These are phyloP conservation scores for Sinapis alba DNA, from an alignment of 441 rosid species.

Conservation along the genomic window DNA sequence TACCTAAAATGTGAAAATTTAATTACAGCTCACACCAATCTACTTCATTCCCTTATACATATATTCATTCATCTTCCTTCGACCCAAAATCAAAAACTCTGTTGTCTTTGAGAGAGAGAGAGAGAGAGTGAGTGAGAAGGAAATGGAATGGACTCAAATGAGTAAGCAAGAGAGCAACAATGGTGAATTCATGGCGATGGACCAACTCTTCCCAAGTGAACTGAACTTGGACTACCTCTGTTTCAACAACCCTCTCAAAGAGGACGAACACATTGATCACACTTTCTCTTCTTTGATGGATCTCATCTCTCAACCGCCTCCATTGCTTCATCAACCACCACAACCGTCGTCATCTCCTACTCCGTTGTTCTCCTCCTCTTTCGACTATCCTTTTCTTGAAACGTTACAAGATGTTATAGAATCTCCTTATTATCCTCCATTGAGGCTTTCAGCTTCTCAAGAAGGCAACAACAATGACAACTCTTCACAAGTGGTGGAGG, in stretches of 20 bases:
- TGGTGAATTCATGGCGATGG: conserved; percentile 15
- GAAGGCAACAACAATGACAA: conserved; percentile 5
- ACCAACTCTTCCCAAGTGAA: conserved; percentile 41
- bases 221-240: conserved; percentile 56
- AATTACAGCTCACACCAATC: neutral
- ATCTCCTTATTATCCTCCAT: conserved; percentile 37
- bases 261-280: conserved; percentile 39
- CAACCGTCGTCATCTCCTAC: conserved; percentile 28
- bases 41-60: neutral
- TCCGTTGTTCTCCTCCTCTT: conserved; percentile 28
- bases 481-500: conserved; percentile 35
- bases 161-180: conserved; percentile 32
- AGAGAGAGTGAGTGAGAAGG: neutral
- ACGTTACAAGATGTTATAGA: conserved; percentile 35
- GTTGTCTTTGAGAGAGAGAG: neutral
- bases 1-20: neutral
- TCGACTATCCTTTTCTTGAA: conserved; percentile 55
- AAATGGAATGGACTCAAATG: conserved; percentile 1
- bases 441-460: conserved; percentile 34
- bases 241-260: conserved; percentile 38
- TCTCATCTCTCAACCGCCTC: conserved; percentile 42
- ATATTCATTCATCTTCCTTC: neutral
- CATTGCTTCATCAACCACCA: conserved; percentile 34
- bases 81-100: neutral
- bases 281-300: conserved; percentile 47